phyloP scores from a whole-genome alignment of 352 stramenopile genomes.

The Pythium scleroteichum region DNA sequence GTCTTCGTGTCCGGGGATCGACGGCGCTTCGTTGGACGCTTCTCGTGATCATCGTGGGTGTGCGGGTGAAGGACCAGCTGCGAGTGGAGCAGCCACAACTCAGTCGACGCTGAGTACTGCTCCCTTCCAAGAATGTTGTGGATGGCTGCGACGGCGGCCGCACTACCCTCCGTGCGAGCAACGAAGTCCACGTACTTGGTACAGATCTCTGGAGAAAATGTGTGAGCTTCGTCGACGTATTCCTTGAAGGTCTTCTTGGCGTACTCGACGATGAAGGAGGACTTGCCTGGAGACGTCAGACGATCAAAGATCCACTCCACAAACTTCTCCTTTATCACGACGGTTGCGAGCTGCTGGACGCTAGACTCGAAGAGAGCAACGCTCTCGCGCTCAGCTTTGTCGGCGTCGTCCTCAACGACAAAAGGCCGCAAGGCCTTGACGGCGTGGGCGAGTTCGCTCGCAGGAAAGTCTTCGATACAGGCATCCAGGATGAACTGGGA shows the following conservation, averaged over 20 bases:
- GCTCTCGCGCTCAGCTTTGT: constrained; percentile 44
- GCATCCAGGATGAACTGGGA: constrained; percentile 72
- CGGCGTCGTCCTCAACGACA: constrained; percentile 36
- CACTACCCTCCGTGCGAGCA: constrained; percentile 60
- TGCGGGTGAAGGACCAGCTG: constrained; percentile 63
- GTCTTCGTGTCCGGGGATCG: constrained; percentile 39
- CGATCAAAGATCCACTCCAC: constrained; percentile 65
- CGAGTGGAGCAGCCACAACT: constrained; percentile 71
- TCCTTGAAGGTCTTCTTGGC: constrained; percentile 56
- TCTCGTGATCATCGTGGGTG: constrained; percentile 24
- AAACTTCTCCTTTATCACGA: constrained; percentile 64
- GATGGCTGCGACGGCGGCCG: constrained; percentile 42
- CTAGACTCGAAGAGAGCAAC: constrained; percentile 67
- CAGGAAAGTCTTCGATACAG: constrained; percentile 58
- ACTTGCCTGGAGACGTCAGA: constrained; percentile 43
- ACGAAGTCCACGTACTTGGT: constrained; percentile 73
- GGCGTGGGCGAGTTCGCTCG: constrained; percentile 54
- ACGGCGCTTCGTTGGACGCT: constrained; percentile 50
- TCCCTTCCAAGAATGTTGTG: constrained; percentile 45
- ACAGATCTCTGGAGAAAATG: constrained; percentile 29
- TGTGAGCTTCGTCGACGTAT: constrained; percentile 32
- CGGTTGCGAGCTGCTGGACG: constrained; percentile 39
- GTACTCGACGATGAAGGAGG: constrained; percentile 52
- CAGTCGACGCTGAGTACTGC: constrained; percentile 17
- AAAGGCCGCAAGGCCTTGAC: constrained; percentile 60